Evolutionary conservation across 441 rosid genomes (phyloP).

Genomic region (California macrophylla): DNA sequence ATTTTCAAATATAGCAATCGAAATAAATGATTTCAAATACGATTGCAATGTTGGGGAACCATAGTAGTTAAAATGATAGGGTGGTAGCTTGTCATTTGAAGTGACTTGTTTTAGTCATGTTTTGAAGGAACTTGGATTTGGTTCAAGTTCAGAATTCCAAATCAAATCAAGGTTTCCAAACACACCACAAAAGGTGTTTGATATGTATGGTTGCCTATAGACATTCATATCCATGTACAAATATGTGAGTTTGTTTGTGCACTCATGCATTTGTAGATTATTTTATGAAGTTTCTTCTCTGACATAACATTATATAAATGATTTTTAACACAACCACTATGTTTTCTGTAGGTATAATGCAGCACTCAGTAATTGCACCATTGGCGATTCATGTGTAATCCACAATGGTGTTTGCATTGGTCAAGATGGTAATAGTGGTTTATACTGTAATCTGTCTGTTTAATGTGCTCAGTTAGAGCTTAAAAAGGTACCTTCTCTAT

Average conservation of each 20-base stretch:
- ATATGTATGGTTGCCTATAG: no score
- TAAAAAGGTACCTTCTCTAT: not conserved
- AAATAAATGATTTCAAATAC: no score
- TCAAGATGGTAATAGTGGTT: slow-evolving; percentile 45
- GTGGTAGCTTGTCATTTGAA: no score
- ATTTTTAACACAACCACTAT: not conserved
- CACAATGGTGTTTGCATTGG: slow-evolving; percentile 74
- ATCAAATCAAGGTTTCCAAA: no score
- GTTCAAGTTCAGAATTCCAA: no score
- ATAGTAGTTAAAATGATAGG: no score
- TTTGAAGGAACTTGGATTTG: no score
- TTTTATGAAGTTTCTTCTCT: not conserved
- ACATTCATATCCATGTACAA: not conserved
- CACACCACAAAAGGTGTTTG: no score
- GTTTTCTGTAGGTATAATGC: slow-evolving; percentile 38
- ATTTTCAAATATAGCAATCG: no score
- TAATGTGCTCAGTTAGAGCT: not conserved
- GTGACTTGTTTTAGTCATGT: no score
- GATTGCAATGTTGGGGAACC: no score
- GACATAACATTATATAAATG: not conserved
- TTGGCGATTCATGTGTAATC: slow-evolving; percentile 51
- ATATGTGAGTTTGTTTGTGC: not conserved
- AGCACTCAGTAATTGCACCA: slow-evolving; percentile 43
- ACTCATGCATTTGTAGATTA: not conserved
- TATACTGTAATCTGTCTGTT: slow-evolving; percentile 4